A percentile compares a stretch with the other conserved stretches of the same genome.
phyloP scores from a whole-genome alignment of 495 filamentous ascomycete genomes.

The Aspergillus saccharolyticus region DNA sequence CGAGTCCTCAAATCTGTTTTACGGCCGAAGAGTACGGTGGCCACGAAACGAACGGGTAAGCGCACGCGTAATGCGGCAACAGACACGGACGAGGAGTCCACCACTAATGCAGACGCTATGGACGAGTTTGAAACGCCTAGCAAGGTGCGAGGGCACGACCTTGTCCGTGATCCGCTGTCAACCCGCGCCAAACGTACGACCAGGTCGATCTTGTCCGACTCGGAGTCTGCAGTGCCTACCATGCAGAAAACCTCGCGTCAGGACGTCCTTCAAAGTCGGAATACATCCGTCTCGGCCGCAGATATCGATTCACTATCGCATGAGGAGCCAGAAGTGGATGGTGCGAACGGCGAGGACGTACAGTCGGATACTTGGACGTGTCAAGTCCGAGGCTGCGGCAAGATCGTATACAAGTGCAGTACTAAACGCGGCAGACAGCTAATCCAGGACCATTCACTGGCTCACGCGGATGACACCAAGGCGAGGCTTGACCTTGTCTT shows the following conservation, averaged over 20 bases:
- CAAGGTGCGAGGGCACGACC: conserved; percentile 37
- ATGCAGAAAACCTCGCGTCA: conserved; percentile 32
- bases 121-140: conserved; percentile 43
- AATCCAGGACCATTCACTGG: conserved; percentile 59
- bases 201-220: conserved; percentile 33
- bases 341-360: conserved; percentile 32
- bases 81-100: conserved; percentile 28
- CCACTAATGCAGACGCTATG: conserved; percentile 34
- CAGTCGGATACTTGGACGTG: conserved; percentile 68
- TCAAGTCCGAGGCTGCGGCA: conserved; percentile 60
- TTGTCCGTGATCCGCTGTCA: conserved; percentile 42
- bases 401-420: conserved; percentile 56
- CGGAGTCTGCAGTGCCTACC: conserved; percentile 26
- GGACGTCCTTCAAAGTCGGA: conserved; percentile 27
- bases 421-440: conserved; percentile 51
- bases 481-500: conserved; percentile 55
- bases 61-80: conserved; percentile 40
- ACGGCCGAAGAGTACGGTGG: conserved; percentile 43
- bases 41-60: conserved; percentile 41
- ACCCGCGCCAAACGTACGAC: conserved; percentile 30
- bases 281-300: conserved; percentile 20
- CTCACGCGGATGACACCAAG: conserved; percentile 60
- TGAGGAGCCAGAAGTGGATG: conserved; percentile 34
- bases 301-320: conserved; percentile 19
- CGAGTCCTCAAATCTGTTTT: conserved; percentile 48